Evolutionary conservation across 495 filamentous ascomycete genomes (phyloP), one percentile per base, ranked within the genome.

Genomic region (Aspergillus kassunensis): DNA sequence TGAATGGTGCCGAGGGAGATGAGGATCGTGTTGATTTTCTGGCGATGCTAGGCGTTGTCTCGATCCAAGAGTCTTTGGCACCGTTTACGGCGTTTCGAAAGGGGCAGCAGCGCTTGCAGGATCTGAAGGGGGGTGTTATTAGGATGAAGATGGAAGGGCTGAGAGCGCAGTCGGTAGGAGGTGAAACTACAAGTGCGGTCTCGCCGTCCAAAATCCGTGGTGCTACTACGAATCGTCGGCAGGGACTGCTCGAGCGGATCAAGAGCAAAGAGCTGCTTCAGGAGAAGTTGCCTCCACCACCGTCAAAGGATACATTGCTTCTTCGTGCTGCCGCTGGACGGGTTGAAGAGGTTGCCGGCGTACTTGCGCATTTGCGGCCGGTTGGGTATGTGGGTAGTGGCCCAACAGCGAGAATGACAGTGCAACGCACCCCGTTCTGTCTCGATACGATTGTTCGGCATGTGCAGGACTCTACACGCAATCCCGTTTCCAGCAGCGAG

Each of bases 101-200:
- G 51, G 73, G 73, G 5, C 72, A 75, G 56, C 72, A 75, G 59
- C 67, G 73, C 31, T 55, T 76, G 40, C 73, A 76, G 48, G 73
- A 76, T 49, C 31, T 76, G 57, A 70, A 62, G 59, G 67, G 68
- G 10, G 71, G 71, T 34, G 59, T 75, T 6, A 69, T 75, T 18
- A 70, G 67, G 43, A 42, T 70, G 54, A 76, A 71, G 39, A 68
- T 65, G 9, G 69, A 74, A 49, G 65, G 54, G 37, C 34, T 70
- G 41, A 59, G 61, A 16, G 49, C 65, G 1, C 59, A 63, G n/a
- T 27, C 40, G 4, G 37, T 60, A 18, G 30, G 7, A 2, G 45
- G 58, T 6, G 52, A 46, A 2, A 47, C 44, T 18, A 33, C 34
- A 2, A 49, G 40, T 20, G 20, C 34, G 21, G 30, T 50, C 1